Conservation (phyloP, 106 monocot species). For the Agapanthus africanus region DNA sequence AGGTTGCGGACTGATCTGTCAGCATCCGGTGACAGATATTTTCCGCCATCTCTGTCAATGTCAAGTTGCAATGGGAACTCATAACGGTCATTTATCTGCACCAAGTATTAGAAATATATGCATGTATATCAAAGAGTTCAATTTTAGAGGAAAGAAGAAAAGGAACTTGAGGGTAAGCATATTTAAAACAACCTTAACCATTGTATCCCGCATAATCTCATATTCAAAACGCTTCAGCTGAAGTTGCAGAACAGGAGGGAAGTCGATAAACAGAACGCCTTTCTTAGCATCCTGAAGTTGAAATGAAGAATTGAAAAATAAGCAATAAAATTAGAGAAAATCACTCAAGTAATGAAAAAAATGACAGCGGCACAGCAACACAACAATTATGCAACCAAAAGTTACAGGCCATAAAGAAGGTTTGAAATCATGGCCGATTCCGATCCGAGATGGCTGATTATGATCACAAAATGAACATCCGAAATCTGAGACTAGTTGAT, state of each 20-base stretch:
- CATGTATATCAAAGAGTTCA: no score
- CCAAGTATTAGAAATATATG: slow-evolving; percentile 5
- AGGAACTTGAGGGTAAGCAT: background rate
- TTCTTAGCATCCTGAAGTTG: slow-evolving; percentile 92
- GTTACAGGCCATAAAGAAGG: no score
- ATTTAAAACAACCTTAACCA: slow-evolving; percentile 79
- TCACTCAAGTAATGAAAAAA: background rate
- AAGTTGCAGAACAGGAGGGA: slow-evolving; percentile 93
- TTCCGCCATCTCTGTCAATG: slow-evolving; percentile 83
- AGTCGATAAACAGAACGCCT: slow-evolving; percentile 86
- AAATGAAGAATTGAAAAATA: background rate
- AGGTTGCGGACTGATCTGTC: slow-evolving; percentile 80
- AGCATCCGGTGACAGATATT: slow-evolving; percentile 85
- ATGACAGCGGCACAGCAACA: background rate
- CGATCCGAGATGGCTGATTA: no score
- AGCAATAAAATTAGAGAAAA: background rate
- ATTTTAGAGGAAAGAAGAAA: slow-evolving; percentile 6
- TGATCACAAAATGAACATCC: no score
- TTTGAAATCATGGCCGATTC: no score
- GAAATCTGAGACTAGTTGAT: no score
- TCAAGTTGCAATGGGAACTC: slow-evolving; percentile 87
- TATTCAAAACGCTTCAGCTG: slow-evolving; percentile 97
- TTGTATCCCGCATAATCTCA: slow-evolving; percentile 91
- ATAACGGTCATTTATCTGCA: slow-evolving; percentile 94
- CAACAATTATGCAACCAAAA: background rate